phyloP scores from a whole-genome alignment of 106 monocot genomes.

The Phalaenopsis equestris region DNA sequence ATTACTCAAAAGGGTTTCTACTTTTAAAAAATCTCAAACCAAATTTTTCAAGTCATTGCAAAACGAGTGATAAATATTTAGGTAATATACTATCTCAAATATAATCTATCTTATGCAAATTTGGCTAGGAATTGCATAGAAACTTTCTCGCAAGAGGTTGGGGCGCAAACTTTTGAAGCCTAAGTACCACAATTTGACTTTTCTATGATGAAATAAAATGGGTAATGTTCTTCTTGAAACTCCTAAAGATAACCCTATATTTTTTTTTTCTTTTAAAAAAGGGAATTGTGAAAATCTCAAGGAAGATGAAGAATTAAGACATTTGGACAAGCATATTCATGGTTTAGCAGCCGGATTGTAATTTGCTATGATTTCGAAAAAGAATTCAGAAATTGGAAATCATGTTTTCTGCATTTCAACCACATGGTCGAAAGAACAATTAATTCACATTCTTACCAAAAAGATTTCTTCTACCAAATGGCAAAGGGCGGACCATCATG shows the following conservation, averaged over 20 bases:
- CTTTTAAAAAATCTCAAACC: too few species aligned
- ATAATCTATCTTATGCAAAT: too few species aligned
- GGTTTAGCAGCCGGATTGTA: background rate
- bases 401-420: background rate
- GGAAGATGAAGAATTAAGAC: background rate
- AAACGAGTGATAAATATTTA: too few species aligned
- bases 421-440: background rate
- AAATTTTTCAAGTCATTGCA: too few species aligned
- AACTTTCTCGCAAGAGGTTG: too few species aligned
- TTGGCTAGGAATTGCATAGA: too few species aligned
- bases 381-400: background rate
- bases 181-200: too few species aligned
- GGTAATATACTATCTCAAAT: too few species aligned
- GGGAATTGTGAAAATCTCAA: background rate
- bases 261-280: background rate
- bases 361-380: background rate
- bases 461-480: conserved; percentile 33
- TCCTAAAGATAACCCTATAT: background rate
- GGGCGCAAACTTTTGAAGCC: too few species aligned
- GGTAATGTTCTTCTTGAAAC: background rate
- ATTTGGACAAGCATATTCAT: conserved; percentile 2
- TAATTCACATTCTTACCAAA: conserved; percentile 40
- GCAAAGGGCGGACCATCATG: conserved; percentile 83
- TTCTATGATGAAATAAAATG: too few species aligned
- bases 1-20: too few species aligned